A percentile compares a stretch with the other conserved stretches of the same genome.
Conservation (phyloP, 2,329 filamentous ascomycete genomes). For the Xylaria sp. region DNA sequence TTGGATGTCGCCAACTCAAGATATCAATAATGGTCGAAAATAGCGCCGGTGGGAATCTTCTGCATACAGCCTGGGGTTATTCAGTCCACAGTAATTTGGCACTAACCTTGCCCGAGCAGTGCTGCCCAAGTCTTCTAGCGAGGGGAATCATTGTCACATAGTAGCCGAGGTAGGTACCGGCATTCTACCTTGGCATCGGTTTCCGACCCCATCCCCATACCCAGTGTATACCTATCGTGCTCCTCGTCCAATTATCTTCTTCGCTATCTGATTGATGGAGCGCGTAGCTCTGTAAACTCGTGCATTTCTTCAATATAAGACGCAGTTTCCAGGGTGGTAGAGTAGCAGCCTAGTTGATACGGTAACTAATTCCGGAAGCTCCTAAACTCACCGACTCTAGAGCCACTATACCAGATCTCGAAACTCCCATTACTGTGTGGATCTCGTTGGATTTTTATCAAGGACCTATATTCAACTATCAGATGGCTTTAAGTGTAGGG, state of each 20-base stretch:
- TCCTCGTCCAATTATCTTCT: slow-evolving; percentile 4
- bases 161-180: neutral
- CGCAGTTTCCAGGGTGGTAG: neutral
- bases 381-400: neutral
- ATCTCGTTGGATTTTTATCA: neutral
- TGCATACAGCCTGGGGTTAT: neutral
- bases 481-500: neutral
- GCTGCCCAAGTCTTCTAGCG: neutral
- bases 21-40: neutral
- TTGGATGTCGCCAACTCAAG: neutral
- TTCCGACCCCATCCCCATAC: neutral
- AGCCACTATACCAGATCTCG: slow-evolving; percentile 2
- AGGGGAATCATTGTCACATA: too few relatives aligned
- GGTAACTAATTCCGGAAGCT: neutral
- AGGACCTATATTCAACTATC: neutral
- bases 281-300: neutral
- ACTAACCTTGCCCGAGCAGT: neutral
- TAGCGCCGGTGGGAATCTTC: neutral
- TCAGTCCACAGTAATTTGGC: neutral
- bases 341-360: neutral
- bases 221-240: neutral
- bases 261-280: slow-evolving; percentile 12
- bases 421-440: neutral
- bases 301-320: neutral
- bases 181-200: slow-evolving; percentile 2